Base-by-base conservation (phyloP, 2,329 filamentous ascomycete genomes). In the Epichloe typhina region DNA sequence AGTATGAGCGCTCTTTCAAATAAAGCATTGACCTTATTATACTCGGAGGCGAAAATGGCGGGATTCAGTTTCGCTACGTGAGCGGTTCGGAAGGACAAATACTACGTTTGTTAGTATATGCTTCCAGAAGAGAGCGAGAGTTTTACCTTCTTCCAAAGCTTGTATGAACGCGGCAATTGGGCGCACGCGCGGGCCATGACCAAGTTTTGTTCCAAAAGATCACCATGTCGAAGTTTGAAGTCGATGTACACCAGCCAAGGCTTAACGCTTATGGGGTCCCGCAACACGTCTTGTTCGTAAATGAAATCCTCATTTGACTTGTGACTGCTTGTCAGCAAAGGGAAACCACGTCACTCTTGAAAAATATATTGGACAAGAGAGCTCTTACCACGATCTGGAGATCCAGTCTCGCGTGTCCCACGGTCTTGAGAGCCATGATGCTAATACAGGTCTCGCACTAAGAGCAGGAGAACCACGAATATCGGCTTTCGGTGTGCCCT, bases 231-330 rank as follows among this genome's bases (percentile, higher is more conserved):
- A 59, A 82, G 72, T 70, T 98, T 98, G 76, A 87, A 90, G 58
- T 88, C 83, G 65, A 91, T 86, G 68, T 97, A 98, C 58, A 88
- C 83, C 52, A 98, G 78, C 93, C 93, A 98, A 62, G 93, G 90
- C 69, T 91, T 94, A 58, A 91, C 82, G 66, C 83, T 93, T 61
- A 84, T 85, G 8, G 83, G 80, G 62, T 94, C 88, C 59, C 90
- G 86, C 57, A 93, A 73, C 54, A 97, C 82, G 67, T 98, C 93
- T 70, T 96, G 90, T 71, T 98, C 94, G 74, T 97, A 98, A 54
- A 95, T 80, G 50, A 87, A 84, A 71, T 98, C 93, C 71, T 94
- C 88, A 64, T 89, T 86, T 60, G 82, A 77, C 80, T 91, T 57
- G 2, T 59, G 57, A 60, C 64, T 54, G n/a, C 17, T 46, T n/a